A percentile compares a stretch with the other conserved stretches of the same genome.
Conservation (phyloP, 306 rosid species). For the Trifolium fragiferum region DNA sequence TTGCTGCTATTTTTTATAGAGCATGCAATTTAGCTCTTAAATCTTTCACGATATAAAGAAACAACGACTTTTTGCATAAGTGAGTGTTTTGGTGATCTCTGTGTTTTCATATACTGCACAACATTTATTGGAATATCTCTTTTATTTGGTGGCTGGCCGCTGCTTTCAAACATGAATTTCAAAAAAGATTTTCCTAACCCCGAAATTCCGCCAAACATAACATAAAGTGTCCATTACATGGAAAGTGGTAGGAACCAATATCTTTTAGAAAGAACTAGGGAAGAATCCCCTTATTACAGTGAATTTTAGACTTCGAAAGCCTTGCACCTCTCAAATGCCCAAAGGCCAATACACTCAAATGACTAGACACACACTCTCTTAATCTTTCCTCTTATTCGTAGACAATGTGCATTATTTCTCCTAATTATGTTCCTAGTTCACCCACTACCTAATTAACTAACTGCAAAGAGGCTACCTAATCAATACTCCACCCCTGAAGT, state of each 20-base stretch:
- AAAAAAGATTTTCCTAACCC: slow-evolving; percentile 6
- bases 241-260: neutral
- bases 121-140: slow-evolving; percentile 15
- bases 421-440: neutral
- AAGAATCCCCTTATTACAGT: neutral
- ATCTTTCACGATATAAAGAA: neutral
- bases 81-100: neutral
- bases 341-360: neutral
- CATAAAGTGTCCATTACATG: neutral
- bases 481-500: neutral
- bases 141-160: slow-evolving; percentile 1
- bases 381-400: neutral
- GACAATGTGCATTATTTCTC: neutral
- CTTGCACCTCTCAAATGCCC: neutral
- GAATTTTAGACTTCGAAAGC: neutral
- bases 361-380: neutral
- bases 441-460: neutral
- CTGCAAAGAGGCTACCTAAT: neutral
- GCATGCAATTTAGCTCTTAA: slow-evolving; percentile 24
- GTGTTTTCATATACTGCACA: slow-evolving; percentile 21
- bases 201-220: neutral
- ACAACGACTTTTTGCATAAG: neutral
- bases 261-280: neutral
- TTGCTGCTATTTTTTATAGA: neutral
- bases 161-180: slow-evolving; percentile 21